Base-by-base conservation (phyloP, 2,329 filamentous ascomycete species). In the Elsinoe necatrix region DNA sequence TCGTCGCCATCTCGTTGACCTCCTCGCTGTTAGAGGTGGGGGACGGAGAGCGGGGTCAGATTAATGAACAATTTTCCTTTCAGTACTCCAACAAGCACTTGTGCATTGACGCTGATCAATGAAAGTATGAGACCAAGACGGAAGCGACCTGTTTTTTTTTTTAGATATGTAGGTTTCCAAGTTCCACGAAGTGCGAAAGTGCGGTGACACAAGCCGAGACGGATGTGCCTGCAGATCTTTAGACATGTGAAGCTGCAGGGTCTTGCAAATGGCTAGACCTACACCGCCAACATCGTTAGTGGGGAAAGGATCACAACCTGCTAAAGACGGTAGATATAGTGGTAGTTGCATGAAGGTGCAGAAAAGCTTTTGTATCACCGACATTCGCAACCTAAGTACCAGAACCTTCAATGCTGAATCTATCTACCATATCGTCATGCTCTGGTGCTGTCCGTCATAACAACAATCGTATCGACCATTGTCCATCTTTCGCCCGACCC, bases 171-270 rank as follows among this genome's bases (percentile, higher is more conserved):
- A 48, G 9, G n/a, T 25, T 9, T 48, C 43, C 18, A 25, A 48
- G 20, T 43, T 43, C 25, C 14, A 31, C 20, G 16, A 16, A 18
- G 31, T 6, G 48, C 16, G 14, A 52, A 52, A 37, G 3, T 39
- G 48, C 48, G 48, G 48, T 52, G 48, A 52, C 48, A 52, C 25
- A 39, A 35, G 48, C 48, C 48, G 48, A 52, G 48, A 52, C 48
- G 29, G 48, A 52, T 35, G 48, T 52, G 29, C 31, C 48, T 52
- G 48, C 34, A 52, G 31, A 52, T 52, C 48, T 21, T 50, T 7
- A 21, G 48, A 37, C 48, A 52, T 52, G 48, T 37, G 48, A 35
- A 52, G 14, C 20, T 50, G 45, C 45, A 50, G 45, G 25, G 25
- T 50, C 45, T 21, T 16, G 29, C 45, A 25, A 35, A 6, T 34